Base-by-base conservation (phyloP, 2,329 filamentous ascomycete genomes). In the Chrysoporthe deuterocubensis region DNA sequence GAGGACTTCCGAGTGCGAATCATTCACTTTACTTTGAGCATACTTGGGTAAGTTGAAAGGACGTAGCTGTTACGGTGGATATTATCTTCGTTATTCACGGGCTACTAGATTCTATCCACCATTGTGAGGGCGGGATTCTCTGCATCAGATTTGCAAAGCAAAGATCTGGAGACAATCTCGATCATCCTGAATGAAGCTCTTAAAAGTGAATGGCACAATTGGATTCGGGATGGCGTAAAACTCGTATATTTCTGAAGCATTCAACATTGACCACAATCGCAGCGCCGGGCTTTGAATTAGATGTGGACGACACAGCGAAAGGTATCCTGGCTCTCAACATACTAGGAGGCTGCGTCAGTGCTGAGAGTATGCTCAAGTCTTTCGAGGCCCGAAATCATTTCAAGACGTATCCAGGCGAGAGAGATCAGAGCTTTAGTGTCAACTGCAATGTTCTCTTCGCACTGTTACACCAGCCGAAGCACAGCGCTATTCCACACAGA, bases 401-500 rank as follows among this genome's bases (percentile, higher is more conserved):
- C 14, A 32, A 26, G 3, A 64, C 62, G 3, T 64, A 64, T 16
- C 21, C 13, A 2, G 5, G 1, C 0, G 62, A 64, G 21, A 48
- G 62, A 18, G 16, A 64, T 8, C 62, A 50, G 2, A 64, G 62
- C 42, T 46, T 58, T 3, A 58, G 40, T 4, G 62, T 34, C 14
- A 64, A 64, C 16, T 64, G 62, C 52, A 58, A 58, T 14, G 26
- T 16, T 2, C 16, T 64, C 0, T 9, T n/a, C 0, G 62, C 62
- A 0, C 32, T 64, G 5, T 52, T 64, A 13, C 42, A 58, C 11
- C 52, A 14, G 13, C 26, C 26, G 16, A 48, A 3, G 32, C 14
- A 1, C 2, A 18, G 3, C 8, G 6, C 13, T 48, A 48, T 18
- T 32, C 32, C 2, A 16, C 18, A 2, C 40, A 58, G 26, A 64